phyloP scores from a whole-genome alignment of 441 rosid species.

The Capsella rubella region DNA sequence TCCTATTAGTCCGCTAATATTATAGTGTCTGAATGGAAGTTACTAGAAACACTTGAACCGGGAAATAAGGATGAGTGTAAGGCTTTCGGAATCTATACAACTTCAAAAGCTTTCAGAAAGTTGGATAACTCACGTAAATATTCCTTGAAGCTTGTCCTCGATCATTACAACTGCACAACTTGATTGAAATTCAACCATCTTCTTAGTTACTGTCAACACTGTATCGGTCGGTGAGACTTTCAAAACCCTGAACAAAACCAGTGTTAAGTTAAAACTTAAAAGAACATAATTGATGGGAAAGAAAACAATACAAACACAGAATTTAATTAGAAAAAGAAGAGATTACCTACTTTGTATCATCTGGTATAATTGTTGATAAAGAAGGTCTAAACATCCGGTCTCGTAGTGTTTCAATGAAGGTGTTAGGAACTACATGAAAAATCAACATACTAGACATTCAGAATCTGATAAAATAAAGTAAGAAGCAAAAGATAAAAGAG shows the following conservation, averaged over 20 bases:
- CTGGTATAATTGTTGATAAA: constrained; percentile 79
- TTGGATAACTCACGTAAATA: constrained; percentile 76
- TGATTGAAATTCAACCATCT: constrained; percentile 81
- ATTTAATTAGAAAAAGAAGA: constrained; percentile 45
- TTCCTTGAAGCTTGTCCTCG: constrained; percentile 82
- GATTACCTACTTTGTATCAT: constrained; percentile 96
- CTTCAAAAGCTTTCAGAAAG: constrained; percentile 9
- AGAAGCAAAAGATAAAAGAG: constrained; percentile 7
- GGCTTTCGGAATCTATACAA: constrained; percentile 13
- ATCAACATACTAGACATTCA: constrained; percentile 1
- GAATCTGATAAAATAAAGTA: constrained; percentile 5
- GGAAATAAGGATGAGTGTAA: constrained; percentile 8
- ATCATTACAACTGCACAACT: constrained; percentile 84
- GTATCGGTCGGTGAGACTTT: constrained; percentile 85
- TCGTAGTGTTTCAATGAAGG: constrained; percentile 87
- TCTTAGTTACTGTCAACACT: constrained; percentile 72
- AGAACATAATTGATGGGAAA: constrained; percentile 6
- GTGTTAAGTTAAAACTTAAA: neutral
- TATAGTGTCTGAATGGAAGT: constrained; percentile 20
- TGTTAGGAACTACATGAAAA: constrained; percentile 67
- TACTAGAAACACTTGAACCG: neutral
- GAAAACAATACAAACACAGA: neutral
- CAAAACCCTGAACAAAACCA: constrained; percentile 67
- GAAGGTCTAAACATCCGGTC: constrained; percentile 95
- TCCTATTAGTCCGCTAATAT: neutral